A percentile compares a stretch with the other conserved stretches of the same genome.
Evolutionary conservation across 2,329 filamentous ascomycete species (phyloP).

Genomic region (Fusarium protoensiforme): DNA sequence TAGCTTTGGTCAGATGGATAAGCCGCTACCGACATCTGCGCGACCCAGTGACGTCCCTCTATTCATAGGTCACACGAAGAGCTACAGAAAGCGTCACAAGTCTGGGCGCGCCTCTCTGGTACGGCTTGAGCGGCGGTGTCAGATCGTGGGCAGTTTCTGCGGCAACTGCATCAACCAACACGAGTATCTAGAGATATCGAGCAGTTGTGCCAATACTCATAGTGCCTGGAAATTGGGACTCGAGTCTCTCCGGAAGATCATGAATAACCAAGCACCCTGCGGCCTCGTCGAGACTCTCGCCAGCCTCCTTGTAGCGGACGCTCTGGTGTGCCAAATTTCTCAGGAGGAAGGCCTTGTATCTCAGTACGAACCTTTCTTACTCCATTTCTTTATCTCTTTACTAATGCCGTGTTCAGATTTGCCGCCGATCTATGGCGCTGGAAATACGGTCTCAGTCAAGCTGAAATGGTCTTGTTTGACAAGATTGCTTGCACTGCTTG

Average conservation of each 20-base stretch:
- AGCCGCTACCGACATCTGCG: background rate
- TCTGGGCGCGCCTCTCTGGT: slow-evolving; percentile 15
- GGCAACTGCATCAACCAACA: background rate
- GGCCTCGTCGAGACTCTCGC: slow-evolving; percentile 21
- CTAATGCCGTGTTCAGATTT: slow-evolving; percentile 36
- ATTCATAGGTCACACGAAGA: slow-evolving; percentile 19
- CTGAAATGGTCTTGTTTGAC: slow-evolving; percentile 38
- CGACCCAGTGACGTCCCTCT: background rate
- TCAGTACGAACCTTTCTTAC: slow-evolving; percentile 11
- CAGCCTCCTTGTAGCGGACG: slow-evolving; percentile 36
- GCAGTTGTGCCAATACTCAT: slow-evolving; percentile 1
- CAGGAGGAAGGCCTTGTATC: slow-evolving; percentile 4
- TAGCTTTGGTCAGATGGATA: background rate
- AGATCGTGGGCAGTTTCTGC: slow-evolving; percentile 11
- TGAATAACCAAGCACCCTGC: slow-evolving; percentile 22
- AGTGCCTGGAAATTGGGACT: slow-evolving; percentile 27
- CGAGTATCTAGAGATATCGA: slow-evolving; percentile 8
- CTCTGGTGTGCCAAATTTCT: slow-evolving; percentile 21
- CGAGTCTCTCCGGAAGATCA: slow-evolving; percentile 22
- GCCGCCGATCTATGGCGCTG: slow-evolving; percentile 40
- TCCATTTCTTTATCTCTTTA: background rate
- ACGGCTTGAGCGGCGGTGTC: slow-evolving; percentile 22
- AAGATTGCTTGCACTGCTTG: slow-evolving; percentile 37
- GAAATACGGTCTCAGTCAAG: slow-evolving; percentile 31
- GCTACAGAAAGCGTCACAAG: slow-evolving; percentile 9